phyloP scores from a whole-genome alignment of 495 filamentous ascomycete genomes.

The Massariosphaeria phaeospora region DNA sequence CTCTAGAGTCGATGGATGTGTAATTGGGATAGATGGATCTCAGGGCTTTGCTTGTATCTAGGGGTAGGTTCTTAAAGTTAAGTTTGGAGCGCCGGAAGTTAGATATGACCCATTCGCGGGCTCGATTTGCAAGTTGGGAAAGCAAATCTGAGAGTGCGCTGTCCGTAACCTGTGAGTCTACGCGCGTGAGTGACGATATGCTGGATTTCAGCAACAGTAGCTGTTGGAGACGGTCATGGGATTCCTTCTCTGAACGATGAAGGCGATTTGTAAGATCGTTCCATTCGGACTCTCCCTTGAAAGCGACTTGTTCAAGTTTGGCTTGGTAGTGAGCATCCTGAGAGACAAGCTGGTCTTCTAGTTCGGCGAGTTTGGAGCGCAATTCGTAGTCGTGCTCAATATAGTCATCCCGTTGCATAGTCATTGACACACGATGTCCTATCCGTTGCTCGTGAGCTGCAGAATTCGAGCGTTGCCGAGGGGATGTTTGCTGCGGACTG shows the following conservation, averaged over 20 bases:
- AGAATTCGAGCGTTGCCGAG: neutral
- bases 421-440: conserved; percentile 1
- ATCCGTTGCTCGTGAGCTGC: conserved; percentile 11
- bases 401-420: conserved; percentile 6
- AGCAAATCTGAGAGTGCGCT: conserved; percentile 33
- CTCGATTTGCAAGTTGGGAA: conserved; percentile 33
- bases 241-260: conserved; percentile 28
- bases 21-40: conserved; percentile 24
- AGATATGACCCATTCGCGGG: conserved; percentile 40
- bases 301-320: conserved; percentile 1
- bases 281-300: conserved; percentile 17
- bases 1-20: conserved; percentile 11
- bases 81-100: conserved; percentile 36
- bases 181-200: conserved; percentile 36
- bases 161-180: conserved; percentile 35
- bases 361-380: conserved; percentile 20
- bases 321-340: conserved; percentile 8
- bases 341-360: conserved; percentile 14
- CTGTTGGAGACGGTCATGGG: conserved; percentile 33
- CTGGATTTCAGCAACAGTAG: conserved; percentile 37
- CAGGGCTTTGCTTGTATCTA: conserved; percentile 9
- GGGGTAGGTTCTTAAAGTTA: conserved; percentile 23
- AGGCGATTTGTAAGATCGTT: conserved; percentile 24
- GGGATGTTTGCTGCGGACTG: conserved; percentile 2
- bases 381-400: conserved; percentile 26